Evolutionary conservation across 495 filamentous ascomycete genomes (phyloP).

Genomic region (Penicillium steckii): DNA sequence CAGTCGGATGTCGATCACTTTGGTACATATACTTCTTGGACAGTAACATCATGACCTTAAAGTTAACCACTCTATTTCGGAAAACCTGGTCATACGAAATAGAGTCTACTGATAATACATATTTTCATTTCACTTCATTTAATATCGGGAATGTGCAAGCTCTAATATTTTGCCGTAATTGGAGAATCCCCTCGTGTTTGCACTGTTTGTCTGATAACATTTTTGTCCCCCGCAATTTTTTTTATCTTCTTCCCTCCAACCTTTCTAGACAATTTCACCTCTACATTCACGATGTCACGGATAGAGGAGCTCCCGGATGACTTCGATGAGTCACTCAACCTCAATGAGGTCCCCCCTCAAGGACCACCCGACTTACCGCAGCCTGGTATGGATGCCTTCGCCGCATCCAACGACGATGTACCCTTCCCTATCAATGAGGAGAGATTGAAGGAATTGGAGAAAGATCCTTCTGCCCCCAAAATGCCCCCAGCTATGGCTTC

Average conservation of each 20-base stretch:
- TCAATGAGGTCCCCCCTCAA: constrained; percentile 26
- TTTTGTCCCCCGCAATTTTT: constrained; percentile 12
- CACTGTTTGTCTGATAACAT: constrained; percentile 31
- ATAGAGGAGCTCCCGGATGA: constrained; percentile 54
- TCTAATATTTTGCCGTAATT: too few relatives aligned
- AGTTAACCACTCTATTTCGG: too few relatives aligned
- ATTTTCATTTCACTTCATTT: too few relatives aligned
- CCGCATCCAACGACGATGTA: constrained; percentile 33
- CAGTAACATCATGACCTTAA: too few relatives aligned
- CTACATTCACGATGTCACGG: constrained; percentile 29
- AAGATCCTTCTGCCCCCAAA: constrained; percentile 33
- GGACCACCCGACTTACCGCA: constrained; percentile 16
- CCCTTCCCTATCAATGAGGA: constrained; percentile 48
- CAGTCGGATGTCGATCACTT: too few relatives aligned
- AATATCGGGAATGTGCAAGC: too few relatives aligned
- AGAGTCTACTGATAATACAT: too few relatives aligned
- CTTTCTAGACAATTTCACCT: not conserved
- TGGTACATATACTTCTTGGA: too few relatives aligned
- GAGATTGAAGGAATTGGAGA: constrained; percentile 31
- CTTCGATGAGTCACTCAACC: constrained; percentile 46
- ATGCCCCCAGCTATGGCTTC: constrained; percentile 61
- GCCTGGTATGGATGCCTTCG: constrained; percentile 22
- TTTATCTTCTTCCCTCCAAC: not conserved
- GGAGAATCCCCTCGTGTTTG: constrained; percentile 35
- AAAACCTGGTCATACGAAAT: too few relatives aligned